phyloP scores from a whole-genome alignment of 129 eudicot genomes.

The Helichrysum umbraculigerum region DNA sequence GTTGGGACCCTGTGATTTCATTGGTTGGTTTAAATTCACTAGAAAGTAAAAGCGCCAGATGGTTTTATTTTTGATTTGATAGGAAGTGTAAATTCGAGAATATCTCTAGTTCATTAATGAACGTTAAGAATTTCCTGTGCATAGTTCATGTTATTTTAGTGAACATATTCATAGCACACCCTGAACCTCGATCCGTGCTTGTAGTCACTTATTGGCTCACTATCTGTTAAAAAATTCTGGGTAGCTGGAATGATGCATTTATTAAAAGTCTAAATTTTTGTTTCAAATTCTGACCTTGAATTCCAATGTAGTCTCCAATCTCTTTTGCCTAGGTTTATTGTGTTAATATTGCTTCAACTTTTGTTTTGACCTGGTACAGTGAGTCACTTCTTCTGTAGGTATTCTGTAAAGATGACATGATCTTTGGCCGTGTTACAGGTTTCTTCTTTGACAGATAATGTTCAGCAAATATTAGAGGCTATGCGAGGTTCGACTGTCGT shows the following conservation, averaged over 20 bases:
- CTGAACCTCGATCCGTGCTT: too few relatives aligned
- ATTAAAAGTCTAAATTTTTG: neutral
- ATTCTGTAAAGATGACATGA: neutral
- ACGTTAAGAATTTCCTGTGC: neutral
- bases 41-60: too few relatives aligned
- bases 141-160: neutral
- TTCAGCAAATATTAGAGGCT: constrained; percentile 53
- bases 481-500: constrained; percentile 50
- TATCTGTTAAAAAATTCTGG: neutral
- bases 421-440: constrained; percentile 47
- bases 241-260: constrained; percentile 1
- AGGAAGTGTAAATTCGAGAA: too few relatives aligned
- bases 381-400: neutral
- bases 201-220: neutral
- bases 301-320: neutral
- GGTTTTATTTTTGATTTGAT: too few relatives aligned
- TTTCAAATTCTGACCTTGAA: constrained; percentile 1
- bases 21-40: too few relatives aligned
- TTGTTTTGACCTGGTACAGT: constrained; percentile 5
- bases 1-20: too few relatives aligned
- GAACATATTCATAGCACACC: too few relatives aligned
- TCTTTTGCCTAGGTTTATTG: constrained; percentile 6
- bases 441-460: constrained; percentile 44
- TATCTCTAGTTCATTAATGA: too few relatives aligned
- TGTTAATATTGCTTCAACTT: neutral